A percentile compares a stretch with the other conserved stretches of the same genome.
These are phyloP conservation scores for Aureobasidium sp. DNA, from an alignment of 2,329 filamentous ascomycete species.

Conservation along the genomic window DNA sequence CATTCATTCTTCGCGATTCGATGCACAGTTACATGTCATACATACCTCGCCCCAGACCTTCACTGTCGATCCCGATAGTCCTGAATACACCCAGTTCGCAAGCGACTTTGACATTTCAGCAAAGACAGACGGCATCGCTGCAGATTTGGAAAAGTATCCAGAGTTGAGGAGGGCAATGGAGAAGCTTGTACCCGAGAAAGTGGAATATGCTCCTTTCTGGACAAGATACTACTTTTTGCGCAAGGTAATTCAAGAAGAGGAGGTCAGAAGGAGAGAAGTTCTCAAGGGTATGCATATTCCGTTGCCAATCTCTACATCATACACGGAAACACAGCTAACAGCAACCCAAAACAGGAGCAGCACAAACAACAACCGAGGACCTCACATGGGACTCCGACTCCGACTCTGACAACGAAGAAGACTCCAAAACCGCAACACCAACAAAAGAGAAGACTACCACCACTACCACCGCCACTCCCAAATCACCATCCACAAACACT, in stretches of 20 bases:
- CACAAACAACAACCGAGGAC: constrained; percentile 77
- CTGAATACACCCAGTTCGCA: constrained; percentile 77
- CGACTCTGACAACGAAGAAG: constrained; percentile 65
- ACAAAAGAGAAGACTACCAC: constrained; percentile 23
- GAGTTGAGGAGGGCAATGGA: constrained; percentile 94
- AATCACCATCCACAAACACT: constrained; percentile 25
- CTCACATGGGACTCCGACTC: constrained; percentile 75
- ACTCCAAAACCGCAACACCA: constrained; percentile 33
- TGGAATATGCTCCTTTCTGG: constrained; percentile 95
- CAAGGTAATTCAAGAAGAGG: constrained; percentile 93
- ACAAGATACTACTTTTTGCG: constrained; percentile 95
- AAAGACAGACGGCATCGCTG: constrained; percentile 86
- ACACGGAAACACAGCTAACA: no score
- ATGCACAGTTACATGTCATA: constrained; percentile 96
- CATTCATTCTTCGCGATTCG: constrained; percentile 94
- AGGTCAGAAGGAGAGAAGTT: constrained; percentile 87
- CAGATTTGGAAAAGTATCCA: constrained; percentile 85
- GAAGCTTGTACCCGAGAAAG: constrained; percentile 90
- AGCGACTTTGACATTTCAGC: constrained; percentile 80
- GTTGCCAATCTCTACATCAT: no score
- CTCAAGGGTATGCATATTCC: constrained; percentile 75
- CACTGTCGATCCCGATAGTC: constrained; percentile 76
- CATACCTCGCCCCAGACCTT: constrained; percentile 89
- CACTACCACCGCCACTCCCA: constrained; percentile 18
- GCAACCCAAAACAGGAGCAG: constrained; percentile 58